phyloP scores from a whole-genome alignment of 2,329 filamentous ascomycete genomes.

The Zelopaecilomyces penicillatus region DNA sequence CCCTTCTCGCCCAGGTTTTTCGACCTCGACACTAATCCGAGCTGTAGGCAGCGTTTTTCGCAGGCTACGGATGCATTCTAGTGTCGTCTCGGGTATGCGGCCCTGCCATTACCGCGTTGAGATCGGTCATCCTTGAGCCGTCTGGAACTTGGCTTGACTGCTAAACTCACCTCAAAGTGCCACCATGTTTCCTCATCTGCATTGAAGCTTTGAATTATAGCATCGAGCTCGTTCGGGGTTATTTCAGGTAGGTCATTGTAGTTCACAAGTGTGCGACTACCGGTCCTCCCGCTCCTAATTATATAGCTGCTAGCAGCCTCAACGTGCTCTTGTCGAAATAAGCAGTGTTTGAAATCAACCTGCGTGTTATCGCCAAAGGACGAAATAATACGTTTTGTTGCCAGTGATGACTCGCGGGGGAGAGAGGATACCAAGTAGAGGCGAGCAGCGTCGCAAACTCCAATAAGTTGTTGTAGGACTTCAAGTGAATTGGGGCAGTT shows the following conservation, averaged over 20 bases:
- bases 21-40: conserved; percentile 60
- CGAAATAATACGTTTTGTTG: conserved; percentile 40
- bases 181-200: conserved; percentile 45
- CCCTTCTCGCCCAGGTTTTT: conserved; percentile 57
- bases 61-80: conserved; percentile 50
- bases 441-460: conserved; percentile 16
- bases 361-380: conserved; percentile 40
- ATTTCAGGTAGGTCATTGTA: conserved; percentile 62
- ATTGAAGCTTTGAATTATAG: conserved; percentile 31
- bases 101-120: conserved; percentile 36
- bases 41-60: conserved; percentile 35
- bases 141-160: background rate
- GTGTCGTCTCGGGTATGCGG: conserved; percentile 52
- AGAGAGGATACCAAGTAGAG: conserved; percentile 44
- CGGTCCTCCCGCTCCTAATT: conserved; percentile 49
- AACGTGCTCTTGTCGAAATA: conserved; percentile 46
- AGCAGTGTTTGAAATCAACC: conserved; percentile 46
- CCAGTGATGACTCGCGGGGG: conserved; percentile 43
- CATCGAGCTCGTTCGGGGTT: conserved; percentile 51
- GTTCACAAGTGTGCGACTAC: conserved; percentile 62
- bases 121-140: background rate
- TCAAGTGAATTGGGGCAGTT: conserved; percentile 66
- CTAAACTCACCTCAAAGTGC: conserved; percentile 57
- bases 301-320: conserved; percentile 63
- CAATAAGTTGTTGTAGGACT: conserved; percentile 57